Base-by-base conservation (phyloP, 805 yeast genomes). In the Schizosaccharomyces japonicus region DNA sequence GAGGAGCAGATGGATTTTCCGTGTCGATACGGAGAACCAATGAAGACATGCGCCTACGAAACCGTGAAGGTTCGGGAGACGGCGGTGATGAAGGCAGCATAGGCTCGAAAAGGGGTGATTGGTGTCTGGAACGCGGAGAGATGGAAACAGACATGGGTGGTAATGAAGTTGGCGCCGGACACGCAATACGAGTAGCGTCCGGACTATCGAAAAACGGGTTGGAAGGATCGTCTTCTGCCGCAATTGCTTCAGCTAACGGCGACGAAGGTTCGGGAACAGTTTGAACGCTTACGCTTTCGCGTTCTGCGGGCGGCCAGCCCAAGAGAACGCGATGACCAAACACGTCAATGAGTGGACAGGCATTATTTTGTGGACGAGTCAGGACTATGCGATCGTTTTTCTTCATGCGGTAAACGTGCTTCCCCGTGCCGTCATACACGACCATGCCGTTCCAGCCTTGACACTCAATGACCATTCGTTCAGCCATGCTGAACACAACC, bases 271-370 rank as follows among this genome's bases (percentile, higher is more conserved):
- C 42, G 3, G n/a, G n/a, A n/a, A n/a, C n/a, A n/a, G n/a, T n/a
- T n/a, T n/a, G n/a, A n/a, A n/a, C n/a, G n/a, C n/a, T n/a, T n/a
- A n/a, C n/a, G n/a, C n/a, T n/a, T n/a, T n/a, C n/a, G n/a, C n/a
- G n/a, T n/a, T n/a, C n/a, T n/a, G n/a, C n/a, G n/a, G n/a, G n/a
- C 15, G 42, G 42, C 42, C 42, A 36, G 27, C 42, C 42, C 6
- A 36, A 27, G 5, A 36, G 42, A 17, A 36, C 23, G 17, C 42
- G 42, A 23, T 36, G 23, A 17, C 42, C 42, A 23, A 36, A 36
- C 6, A 36, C 42, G 23, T 36, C 42, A 7, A 36, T 10, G 6
- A 36, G 13, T 5, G 42, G 28, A 21, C 42, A 36, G 11, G 25
- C 23, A 17, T 36, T 27, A 17, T 13, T n/a, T 19, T 21, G 15